A percentile compares a stretch with the other conserved stretches of the same genome.
These are phyloP conservation scores for Bertia moriformis DNA, from an alignment of 2,329 filamentous ascomycete genomes.

Conservation along the genomic window DNA sequence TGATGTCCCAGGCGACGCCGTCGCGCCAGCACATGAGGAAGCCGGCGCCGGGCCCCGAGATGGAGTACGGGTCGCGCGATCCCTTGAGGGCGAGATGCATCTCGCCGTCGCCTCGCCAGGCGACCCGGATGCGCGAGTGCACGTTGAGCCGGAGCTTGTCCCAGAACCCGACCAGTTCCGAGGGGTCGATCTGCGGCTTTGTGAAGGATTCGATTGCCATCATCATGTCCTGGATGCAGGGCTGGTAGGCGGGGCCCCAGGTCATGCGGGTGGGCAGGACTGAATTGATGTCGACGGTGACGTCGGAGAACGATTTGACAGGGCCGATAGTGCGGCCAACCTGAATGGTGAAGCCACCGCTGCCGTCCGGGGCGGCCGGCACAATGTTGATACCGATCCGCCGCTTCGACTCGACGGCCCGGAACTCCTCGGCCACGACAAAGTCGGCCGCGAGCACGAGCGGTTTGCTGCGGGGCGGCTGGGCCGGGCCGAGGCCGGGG, in stretches of 20 bases:
- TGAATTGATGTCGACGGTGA: slow-evolving; percentile 83
- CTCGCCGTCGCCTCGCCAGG: slow-evolving; percentile 92
- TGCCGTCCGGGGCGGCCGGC: slow-evolving; percentile 51
- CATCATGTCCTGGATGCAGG: slow-evolving; percentile 99
- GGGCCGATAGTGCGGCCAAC: slow-evolving; percentile 83
- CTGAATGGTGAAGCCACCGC: slow-evolving; percentile 62
- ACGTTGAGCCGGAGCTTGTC: slow-evolving; percentile 92
- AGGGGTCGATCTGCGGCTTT: slow-evolving; percentile 85
- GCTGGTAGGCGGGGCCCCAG: slow-evolving; percentile 95
- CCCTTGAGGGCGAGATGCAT: slow-evolving; percentile 87
- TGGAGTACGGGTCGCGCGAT: slow-evolving; percentile 78
- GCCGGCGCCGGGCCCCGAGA: slow-evolving; percentile 83
- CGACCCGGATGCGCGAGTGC: slow-evolving; percentile 75
- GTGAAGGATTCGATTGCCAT: slow-evolving; percentile 97
- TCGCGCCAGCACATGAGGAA: slow-evolving; percentile 98
- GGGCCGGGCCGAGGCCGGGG: slow-evolving; percentile 63
- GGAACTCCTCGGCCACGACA: slow-evolving; percentile 86
- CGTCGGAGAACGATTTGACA: slow-evolving; percentile 91
- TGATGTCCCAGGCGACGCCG: slow-evolving; percentile 76
- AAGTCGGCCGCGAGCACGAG: slow-evolving; percentile 80
- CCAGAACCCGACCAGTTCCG: slow-evolving; percentile 92
- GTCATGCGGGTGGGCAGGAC: slow-evolving; percentile 82
- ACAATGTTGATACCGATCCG: slow-evolving; percentile 73
- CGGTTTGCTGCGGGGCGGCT: slow-evolving; percentile 67
- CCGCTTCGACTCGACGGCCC: slow-evolving; percentile 65